Conservation (phyloP, 2,329 filamentous ascomycete species). For the Paraphoma chrysanthemicola region DNA sequence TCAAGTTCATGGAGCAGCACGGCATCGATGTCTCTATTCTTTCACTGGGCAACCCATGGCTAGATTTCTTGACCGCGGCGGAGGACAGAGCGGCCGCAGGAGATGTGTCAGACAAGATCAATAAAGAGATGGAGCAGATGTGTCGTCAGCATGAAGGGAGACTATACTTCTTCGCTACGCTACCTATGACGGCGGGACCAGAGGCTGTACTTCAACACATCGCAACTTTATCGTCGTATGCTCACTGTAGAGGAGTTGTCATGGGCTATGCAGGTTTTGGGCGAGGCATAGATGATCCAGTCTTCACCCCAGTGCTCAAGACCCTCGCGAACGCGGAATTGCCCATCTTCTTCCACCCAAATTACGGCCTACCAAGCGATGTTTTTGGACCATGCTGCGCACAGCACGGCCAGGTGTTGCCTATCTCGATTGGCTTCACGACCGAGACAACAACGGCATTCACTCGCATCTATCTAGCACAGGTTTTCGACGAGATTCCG, state of each 20-base stretch:
- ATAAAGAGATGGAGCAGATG: background rate
- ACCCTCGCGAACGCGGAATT: background rate
- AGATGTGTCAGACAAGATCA: background rate
- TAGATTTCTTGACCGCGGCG: background rate
- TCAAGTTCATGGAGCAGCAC: background rate
- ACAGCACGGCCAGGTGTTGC: background rate
- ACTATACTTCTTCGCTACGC: background rate
- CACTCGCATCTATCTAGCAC: background rate
- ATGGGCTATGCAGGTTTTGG: slow-evolving; percentile 4
- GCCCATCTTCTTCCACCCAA: background rate
- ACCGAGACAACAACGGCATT: background rate
- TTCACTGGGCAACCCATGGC: slow-evolving; percentile 1
- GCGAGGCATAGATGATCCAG: background rate
- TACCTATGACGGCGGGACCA: background rate
- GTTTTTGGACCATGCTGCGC: background rate
- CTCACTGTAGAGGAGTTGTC: background rate
- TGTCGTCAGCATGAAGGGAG: background rate
- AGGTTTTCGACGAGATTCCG: background rate
- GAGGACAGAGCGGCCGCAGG: background rate
- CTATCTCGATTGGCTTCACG: background rate
- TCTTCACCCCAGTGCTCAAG: background rate
- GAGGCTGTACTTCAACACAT: background rate
- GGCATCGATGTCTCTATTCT: background rate
- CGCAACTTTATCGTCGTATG: background rate
- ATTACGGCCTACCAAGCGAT: background rate